Conservation (phyloP, 345 rosid genomes). For the Hibiscus syriacus region DNA sequence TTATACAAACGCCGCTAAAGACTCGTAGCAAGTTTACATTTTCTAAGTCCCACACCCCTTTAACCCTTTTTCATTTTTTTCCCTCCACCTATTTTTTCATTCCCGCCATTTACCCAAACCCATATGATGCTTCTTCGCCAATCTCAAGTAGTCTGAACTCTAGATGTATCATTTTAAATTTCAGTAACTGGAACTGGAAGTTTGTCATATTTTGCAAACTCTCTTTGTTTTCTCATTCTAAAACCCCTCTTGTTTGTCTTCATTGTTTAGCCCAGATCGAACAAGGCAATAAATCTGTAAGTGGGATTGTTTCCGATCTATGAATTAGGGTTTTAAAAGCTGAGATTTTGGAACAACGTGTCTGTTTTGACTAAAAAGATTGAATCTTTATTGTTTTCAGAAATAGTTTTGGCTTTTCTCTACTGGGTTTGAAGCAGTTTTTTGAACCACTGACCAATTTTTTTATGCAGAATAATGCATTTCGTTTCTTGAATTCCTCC, state of each 20-base stretch:
- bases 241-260: background rate
- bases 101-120: too few species aligned
- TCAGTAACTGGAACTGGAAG: too few species aligned
- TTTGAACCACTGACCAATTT: background rate
- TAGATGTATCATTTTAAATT: too few species aligned
- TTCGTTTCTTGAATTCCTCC: background rate
- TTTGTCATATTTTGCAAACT: too few species aligned
- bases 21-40: too few species aligned
- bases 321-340: conserved; percentile 5
- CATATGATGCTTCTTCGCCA: too few species aligned
- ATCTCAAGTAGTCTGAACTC: too few species aligned
- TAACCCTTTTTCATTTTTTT: too few species aligned
- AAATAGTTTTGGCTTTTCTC: background rate
- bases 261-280: background rate
- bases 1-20: too few species aligned
- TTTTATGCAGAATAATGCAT: background rate
- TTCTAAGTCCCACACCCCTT: too few species aligned
- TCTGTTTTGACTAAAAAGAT: background rate
- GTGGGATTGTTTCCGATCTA: conserved; percentile 1
- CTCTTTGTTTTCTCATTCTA: background rate
- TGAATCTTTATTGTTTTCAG: background rate
- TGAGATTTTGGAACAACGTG: background rate
- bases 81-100: too few species aligned
- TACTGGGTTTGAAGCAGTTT: background rate
- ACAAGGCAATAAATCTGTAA: background rate